Evolutionary conservation across 2,329 filamentous ascomycete genomes (phyloP).

Genomic region (Aspergillaceae sp.): DNA sequence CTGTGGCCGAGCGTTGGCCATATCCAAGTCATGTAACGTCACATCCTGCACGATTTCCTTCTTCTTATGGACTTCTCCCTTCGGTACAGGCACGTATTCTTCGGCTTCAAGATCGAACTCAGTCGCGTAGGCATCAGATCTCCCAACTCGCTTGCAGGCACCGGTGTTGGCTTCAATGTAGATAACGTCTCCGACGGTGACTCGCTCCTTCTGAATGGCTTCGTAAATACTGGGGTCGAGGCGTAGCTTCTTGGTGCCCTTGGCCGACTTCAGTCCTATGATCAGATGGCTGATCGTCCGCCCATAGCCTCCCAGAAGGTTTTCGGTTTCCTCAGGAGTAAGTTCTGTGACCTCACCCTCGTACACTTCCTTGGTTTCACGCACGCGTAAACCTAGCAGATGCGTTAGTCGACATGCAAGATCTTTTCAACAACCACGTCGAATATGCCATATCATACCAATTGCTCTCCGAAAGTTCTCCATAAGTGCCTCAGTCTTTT

Average conservation of each 20-base stretch:
- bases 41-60: constrained; percentile 99
- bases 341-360: constrained; percentile 97
- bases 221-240: constrained; percentile 98
- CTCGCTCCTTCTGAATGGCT: constrained; percentile 95
- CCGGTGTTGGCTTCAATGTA: constrained; percentile 99
- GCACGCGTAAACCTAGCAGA: constrained; percentile 64
- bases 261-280: constrained; percentile 88
- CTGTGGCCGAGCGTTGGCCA: constrained; percentile 89
- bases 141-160: constrained; percentile 90
- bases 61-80: constrained; percentile 99
- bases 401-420: constrained; percentile 9
- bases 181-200: constrained; percentile 92
- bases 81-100: constrained; percentile 97
- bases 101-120: constrained; percentile 98
- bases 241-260: constrained; percentile 94
- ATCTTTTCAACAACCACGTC: background rate
- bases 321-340: constrained; percentile 95
- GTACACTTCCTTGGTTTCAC: constrained; percentile 98
- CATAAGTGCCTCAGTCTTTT: constrained; percentile 99
- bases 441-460: constrained; percentile 43
- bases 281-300: constrained; percentile 94
- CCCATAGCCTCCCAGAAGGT: constrained; percentile 91
- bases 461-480: constrained; percentile 98
- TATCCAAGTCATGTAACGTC: constrained; percentile 89
- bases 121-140: constrained; percentile 93